phyloP scores from a whole-genome alignment of 768 basidiomycete species.

The Boletellus ananas region DNA sequence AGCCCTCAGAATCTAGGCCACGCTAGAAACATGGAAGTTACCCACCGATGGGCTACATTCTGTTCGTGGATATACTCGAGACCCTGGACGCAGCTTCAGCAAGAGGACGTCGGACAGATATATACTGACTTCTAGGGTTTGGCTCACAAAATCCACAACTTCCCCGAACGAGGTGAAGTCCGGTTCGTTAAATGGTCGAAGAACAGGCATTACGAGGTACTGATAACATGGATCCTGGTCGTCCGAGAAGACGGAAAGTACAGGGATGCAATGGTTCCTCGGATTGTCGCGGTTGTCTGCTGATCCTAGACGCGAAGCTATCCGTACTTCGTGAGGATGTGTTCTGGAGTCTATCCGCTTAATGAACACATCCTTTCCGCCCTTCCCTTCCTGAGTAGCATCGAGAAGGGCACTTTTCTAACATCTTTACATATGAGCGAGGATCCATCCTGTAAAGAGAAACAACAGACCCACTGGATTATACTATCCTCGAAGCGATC shows the following conservation, averaged over 20 bases:
- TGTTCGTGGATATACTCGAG: too few relatives aligned
- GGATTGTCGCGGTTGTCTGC: neutral
- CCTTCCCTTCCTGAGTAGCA: slow-evolving; percentile 3
- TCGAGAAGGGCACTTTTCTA: slow-evolving; percentile 7
- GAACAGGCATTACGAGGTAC: slow-evolving; percentile 28
- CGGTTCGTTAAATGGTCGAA: slow-evolving; percentile 22
- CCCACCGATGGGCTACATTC: too few relatives aligned
- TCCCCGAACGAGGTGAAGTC: slow-evolving; percentile 24
- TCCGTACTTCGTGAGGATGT: too few relatives aligned
- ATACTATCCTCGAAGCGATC: slow-evolving; percentile 6
- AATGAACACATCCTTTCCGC: slow-evolving; percentile 10
- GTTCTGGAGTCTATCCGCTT: neutral
- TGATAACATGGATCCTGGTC: slow-evolving; percentile 10
- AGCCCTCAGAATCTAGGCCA: too few relatives aligned
- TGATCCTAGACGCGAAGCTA: slow-evolving; percentile 5
- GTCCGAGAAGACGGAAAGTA: slow-evolving; percentile 13
- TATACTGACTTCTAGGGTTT: slow-evolving; percentile 21
- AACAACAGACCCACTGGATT: slow-evolving; percentile 4
- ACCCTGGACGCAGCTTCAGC: too few relatives aligned
- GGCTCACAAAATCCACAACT: slow-evolving; percentile 24
- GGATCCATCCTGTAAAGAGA: neutral
- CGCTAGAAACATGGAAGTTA: too few relatives aligned
- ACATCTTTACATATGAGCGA: neutral
- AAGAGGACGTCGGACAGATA: too few relatives aligned
- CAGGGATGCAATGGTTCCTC: slow-evolving; percentile 23